Evolutionary conservation across 2,329 filamentous ascomycete species (phyloP).

Genomic region (Botrytis elliptica): DNA sequence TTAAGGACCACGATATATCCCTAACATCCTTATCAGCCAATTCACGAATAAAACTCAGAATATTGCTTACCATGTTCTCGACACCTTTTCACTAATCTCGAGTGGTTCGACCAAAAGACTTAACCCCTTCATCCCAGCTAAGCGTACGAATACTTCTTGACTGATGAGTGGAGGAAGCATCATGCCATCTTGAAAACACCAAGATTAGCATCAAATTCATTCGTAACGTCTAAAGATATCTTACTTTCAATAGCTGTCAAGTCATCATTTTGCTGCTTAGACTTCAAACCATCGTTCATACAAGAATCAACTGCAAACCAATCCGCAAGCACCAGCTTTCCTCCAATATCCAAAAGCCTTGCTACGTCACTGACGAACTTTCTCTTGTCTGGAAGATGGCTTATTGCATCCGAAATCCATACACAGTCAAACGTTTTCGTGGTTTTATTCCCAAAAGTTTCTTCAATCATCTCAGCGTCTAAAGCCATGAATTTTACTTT

Average conservation of each 20-base stretch:
- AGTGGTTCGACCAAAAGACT: neutral
- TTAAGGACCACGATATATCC: neutral
- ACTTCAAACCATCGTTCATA: constrained; percentile 41
- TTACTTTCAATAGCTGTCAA: constrained; percentile 59
- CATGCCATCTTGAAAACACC: constrained; percentile 51
- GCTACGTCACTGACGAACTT: constrained; percentile 56
- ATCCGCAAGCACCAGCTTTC: constrained; percentile 57
- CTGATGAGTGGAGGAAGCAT: constrained; percentile 57
- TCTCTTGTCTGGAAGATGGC: constrained; percentile 58
- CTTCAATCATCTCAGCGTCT: constrained; percentile 60
- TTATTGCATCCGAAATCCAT: constrained; percentile 62
- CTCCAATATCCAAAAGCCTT: constrained; percentile 48
- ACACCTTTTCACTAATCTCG: neutral
- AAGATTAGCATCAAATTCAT: constrained; percentile 6
- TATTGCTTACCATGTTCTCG: neutral
- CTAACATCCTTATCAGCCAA: neutral
- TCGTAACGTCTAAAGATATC: neutral
- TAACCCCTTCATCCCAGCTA: neutral
- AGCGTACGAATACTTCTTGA: constrained; percentile 50
- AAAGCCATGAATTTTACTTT: constrained; percentile 56
- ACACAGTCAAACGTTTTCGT: constrained; percentile 52
- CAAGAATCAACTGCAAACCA: constrained; percentile 54
- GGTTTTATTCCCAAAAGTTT: constrained; percentile 45
- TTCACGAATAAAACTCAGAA: neutral
- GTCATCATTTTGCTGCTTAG: constrained; percentile 48